These are phyloP conservation scores for Mycena vulgaris DNA, from an alignment of 768 basidiomycete genomes.

Conservation along the genomic window DNA sequence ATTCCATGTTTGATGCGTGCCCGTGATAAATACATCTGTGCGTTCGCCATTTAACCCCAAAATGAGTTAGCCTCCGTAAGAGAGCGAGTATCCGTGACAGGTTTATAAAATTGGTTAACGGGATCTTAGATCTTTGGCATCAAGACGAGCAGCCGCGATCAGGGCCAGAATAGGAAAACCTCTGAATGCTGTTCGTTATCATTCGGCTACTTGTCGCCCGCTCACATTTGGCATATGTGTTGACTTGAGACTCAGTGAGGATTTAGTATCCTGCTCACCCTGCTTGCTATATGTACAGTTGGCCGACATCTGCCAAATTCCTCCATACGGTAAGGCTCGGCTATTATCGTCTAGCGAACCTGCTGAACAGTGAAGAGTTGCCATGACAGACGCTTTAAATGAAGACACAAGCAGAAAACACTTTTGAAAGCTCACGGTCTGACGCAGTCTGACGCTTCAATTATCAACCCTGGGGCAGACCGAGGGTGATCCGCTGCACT, in stretches of 20 bases:
- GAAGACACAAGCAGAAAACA: no score
- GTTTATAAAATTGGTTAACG: not conserved
- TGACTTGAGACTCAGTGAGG: not conserved
- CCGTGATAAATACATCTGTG: constrained; percentile 32
- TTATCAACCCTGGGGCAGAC: no score
- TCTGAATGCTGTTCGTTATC: constrained; percentile 6
- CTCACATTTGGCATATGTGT: not conserved
- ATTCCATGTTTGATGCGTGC: constrained; percentile 27
- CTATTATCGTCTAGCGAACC: not conserved
- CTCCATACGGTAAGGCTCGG: constrained; percentile 30
- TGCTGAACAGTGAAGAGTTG: constrained; percentile 3
- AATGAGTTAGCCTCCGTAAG: constrained; percentile 19
- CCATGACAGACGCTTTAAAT: constrained; percentile 13
- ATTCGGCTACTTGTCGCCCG: not conserved
- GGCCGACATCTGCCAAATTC: constrained; percentile 20
- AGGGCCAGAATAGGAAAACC: constrained; percentile 20
- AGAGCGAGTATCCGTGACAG: constrained; percentile 2
- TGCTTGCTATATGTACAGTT: not conserved
- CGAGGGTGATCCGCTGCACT: no score
- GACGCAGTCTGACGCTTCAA: no score
- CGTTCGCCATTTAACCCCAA: constrained; percentile 27
- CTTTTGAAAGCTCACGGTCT: no score
- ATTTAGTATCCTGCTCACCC: not conserved
- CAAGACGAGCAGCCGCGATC: not conserved
- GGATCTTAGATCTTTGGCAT: constrained; percentile 27